Evolutionary conservation across 805 yeast genomes (phyloP), one percentile per base, ranked within the genome.

Genomic region (Kodamaea nitidulidarum): DNA sequence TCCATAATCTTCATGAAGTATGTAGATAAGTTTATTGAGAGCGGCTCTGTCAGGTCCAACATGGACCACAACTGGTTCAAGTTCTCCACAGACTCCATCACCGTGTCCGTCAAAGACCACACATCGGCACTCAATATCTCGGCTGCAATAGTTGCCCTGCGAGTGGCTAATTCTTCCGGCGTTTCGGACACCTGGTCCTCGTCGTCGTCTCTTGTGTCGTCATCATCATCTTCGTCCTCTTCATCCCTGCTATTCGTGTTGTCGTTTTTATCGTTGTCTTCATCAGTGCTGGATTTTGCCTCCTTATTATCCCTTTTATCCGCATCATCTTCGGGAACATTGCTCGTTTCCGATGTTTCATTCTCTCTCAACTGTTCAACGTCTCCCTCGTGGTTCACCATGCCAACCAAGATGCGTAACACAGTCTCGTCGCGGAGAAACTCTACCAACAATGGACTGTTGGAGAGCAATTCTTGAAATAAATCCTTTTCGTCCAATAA

Each of bases 1-100:
- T 91, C 97, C 67, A 85, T 86, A 46, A 90, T 85, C 60, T 87
- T 90, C 79, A 91, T 86, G 62, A 93, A 88, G 60, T 84, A 84
- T 2, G 95, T 83, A 15, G 96, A 87, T 34, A 86, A 73, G 44
- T 79, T 77, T 48, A 88, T 83, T 24, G 90, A 79, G 41, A 82
- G 67, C 11, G 87, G 86, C 7, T 74, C 71, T 2, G 75, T 74
- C 39, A 73, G 72, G 50, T 86, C 95, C 43, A 93, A 69, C 15
- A 90, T 69, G 15, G 78, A 62, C 98, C 98, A 93, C 34, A 93
- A 63, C 52, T 74, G 77, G 39, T 76, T 76, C 52, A 93, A 63
- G 27, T 86, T 69, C 15, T 70, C 73, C 3, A 76, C 67, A 43
- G 80, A 77, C 49, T 85, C 90, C 81, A 91, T 81, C 40, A 93